These are phyloP conservation scores for Lunularia cruciata DNA, from an alignment of 225 moss, liverwort and hornwort genomes.

Conservation along the genomic window DNA sequence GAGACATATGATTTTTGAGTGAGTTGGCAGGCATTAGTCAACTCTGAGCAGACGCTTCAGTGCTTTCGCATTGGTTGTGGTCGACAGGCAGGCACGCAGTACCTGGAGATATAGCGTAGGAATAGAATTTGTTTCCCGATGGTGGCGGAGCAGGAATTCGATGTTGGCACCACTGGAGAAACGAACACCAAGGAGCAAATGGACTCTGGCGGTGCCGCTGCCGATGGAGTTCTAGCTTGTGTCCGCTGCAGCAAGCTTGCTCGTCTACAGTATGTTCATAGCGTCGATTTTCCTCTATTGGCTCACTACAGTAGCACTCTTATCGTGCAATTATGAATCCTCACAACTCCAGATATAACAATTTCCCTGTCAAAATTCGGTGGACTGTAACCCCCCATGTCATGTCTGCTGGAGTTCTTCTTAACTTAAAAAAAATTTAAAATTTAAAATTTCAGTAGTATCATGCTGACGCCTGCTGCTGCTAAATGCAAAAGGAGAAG, in stretches of 20 bases:
- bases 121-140: conserved; percentile 3
- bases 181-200: conserved; percentile 11
- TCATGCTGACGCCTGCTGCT: no score
- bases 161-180: neutral
- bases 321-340: no score
- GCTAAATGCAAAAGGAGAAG: no score
- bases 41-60: neutral
- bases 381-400: neutral
- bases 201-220: conserved; percentile 23
- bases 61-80: neutral
- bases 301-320: no score
- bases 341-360: no score
- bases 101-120: neutral
- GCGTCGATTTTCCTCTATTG: neutral
- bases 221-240: conserved; percentile 58
- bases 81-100: neutral
- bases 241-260: conserved; percentile 89
- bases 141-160: conserved; percentile 13
- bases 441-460: no score
- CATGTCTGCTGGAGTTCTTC: no score
- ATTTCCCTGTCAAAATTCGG: no score
- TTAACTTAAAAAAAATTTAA: no score
- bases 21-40: neutral
- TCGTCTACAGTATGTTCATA: conserved; percentile 65
- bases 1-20: no score